Percentiles rank a stretch among this genome's conserved stretches.
These are phyloP conservation scores for Microbotryum scabiosae DNA, from an alignment of 1,284 basidiomycete species.

Conservation along the genomic window DNA sequence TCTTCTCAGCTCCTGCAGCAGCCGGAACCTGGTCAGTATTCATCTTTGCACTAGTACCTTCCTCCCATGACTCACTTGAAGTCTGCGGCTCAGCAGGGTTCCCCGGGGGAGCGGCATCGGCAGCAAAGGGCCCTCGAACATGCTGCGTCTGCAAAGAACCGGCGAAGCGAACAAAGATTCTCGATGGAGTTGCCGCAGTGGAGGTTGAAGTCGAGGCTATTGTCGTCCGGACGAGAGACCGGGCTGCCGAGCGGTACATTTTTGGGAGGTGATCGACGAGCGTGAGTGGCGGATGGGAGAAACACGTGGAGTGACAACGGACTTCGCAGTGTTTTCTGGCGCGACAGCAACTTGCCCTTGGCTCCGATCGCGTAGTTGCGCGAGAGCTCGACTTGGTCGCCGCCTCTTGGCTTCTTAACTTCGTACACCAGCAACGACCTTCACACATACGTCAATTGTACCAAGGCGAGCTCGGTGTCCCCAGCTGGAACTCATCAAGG, in stretches of 20 bases:
- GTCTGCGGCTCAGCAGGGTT: constrained; percentile 21
- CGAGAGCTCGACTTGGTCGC: too few relatives aligned
- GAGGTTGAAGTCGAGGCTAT: not conserved
- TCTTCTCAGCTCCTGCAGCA: constrained; percentile 65
- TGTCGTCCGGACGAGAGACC: not conserved
- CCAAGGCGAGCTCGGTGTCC: not conserved
- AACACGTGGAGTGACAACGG: not conserved
- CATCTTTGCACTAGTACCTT: not conserved
- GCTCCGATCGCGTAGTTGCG: too few relatives aligned
- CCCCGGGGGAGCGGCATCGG: constrained; percentile 12
- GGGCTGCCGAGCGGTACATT: not conserved
- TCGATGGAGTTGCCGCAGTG: not conserved
- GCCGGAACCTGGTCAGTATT: not conserved
- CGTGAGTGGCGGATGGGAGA: too few relatives aligned
- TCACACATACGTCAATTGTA: too few relatives aligned
- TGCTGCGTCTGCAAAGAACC: not conserved
- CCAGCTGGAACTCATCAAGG: not conserved
- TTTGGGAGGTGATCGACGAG: not conserved
- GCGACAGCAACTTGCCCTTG: too few relatives aligned
- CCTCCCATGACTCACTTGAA: too few relatives aligned
- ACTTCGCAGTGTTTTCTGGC: too few relatives aligned
- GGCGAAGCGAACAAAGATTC: not conserved
- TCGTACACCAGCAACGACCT: too few relatives aligned
- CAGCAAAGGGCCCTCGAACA: not conserved
- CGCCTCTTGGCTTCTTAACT: too few relatives aligned